phyloP scores from a whole-genome alignment of 2,329 filamentous ascomycete genomes.

The Raffaelea deltoideospora region DNA sequence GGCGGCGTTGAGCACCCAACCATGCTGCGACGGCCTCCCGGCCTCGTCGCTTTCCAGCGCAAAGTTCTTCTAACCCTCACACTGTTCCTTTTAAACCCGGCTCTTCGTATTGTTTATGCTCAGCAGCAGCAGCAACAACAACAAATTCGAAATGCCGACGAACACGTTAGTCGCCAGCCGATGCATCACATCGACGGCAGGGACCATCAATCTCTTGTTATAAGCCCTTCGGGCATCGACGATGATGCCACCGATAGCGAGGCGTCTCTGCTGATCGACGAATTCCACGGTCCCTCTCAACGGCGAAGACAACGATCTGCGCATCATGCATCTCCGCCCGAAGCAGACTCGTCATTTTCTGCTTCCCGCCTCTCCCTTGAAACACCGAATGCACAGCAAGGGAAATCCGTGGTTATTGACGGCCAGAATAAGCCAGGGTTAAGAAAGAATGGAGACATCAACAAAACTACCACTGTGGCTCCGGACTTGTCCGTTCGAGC shows the following conservation, averaged over 20 bases:
- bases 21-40: slow-evolving; percentile 52
- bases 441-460: too few relatives aligned
- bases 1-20: slow-evolving; percentile 16
- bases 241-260: slow-evolving; percentile 7
- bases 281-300: not conserved
- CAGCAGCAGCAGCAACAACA: slow-evolving; percentile 42
- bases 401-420: slow-evolving; percentile 7
- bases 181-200: not conserved
- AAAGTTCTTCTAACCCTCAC: slow-evolving; percentile 39
- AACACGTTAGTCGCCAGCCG: not conserved
- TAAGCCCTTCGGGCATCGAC: too few relatives aligned
- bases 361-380: slow-evolving; percentile 12
- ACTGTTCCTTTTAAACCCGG: slow-evolving; percentile 42
- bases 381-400: slow-evolving; percentile 13
- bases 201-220: slow-evolving; percentile 4
- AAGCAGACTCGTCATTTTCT: slow-evolving; percentile 11
- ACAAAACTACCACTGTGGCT: slow-evolving; percentile 73
- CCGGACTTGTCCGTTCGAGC: slow-evolving; percentile 90
- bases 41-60: slow-evolving; percentile 33
- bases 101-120: slow-evolving; percentile 40
- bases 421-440: slow-evolving; percentile 12
- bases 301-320: not conserved
- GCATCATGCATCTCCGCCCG: slow-evolving; percentile 12
- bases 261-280: not conserved
- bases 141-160: slow-evolving; percentile 5